Evolutionary conservation across 352 stramenopile genomes (phyloP).

Genomic region (Globisporangium cylindrosporum): DNA sequence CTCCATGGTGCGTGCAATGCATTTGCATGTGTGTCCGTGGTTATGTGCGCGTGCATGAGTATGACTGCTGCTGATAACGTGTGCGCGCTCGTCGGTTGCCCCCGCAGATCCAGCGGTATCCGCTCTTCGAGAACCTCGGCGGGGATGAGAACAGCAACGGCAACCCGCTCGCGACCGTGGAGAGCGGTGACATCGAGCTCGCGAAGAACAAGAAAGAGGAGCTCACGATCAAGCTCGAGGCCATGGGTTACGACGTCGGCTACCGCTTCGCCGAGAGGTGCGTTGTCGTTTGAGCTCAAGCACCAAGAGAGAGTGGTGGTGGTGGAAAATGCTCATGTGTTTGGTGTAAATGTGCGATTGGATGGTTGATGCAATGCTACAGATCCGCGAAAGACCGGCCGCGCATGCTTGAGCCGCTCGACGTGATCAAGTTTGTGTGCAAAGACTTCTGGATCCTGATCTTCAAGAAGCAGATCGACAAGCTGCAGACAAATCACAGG

Average conservation of each 20-base stretch:
- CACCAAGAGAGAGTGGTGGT: neutral
- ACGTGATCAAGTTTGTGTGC: constrained; percentile 98
- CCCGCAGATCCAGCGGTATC: constrained; percentile 65
- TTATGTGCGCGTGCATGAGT: too few relatives aligned
- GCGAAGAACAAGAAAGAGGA: constrained; percentile 67
- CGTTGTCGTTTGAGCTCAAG: neutral
- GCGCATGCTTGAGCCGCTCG: constrained; percentile 87
- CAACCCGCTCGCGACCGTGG: constrained; percentile 16
- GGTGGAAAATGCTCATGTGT: neutral
- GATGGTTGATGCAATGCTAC: neutral
- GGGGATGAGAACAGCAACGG: constrained; percentile 9
- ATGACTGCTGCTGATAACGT: neutral
- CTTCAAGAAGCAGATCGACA: constrained; percentile 98
- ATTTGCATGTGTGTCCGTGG: neutral
- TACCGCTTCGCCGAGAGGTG: constrained; percentile 81
- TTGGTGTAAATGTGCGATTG: neutral
- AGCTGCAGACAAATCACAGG: constrained; percentile 97
- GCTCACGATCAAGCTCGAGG: constrained; percentile 78
- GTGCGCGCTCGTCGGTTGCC: neutral
- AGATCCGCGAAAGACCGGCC: constrained; percentile 65
- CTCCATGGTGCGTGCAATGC: constrained; percentile 59
- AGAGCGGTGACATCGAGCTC: constrained; percentile 38
- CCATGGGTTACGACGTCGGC: constrained; percentile 85
- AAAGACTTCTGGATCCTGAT: constrained; percentile 98
- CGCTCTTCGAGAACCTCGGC: constrained; percentile 28